Conservation (phyloP, 176 grass and related monocot genomes). For the Olyra latifolia region DNA sequence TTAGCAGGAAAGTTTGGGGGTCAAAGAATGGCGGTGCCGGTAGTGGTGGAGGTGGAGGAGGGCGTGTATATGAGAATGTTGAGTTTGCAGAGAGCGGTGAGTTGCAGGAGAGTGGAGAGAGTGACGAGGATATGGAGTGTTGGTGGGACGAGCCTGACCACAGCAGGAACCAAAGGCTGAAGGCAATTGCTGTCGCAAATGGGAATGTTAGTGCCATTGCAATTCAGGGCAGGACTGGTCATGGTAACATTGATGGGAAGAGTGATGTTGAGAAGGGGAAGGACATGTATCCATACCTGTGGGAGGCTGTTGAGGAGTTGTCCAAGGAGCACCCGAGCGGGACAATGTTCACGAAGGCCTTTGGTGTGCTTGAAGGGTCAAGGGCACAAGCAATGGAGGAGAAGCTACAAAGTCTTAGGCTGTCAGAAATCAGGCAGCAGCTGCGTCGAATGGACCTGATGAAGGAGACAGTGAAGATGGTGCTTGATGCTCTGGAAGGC, state of each 20-base stretch:
- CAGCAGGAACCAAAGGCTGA: neutral
- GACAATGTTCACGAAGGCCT: slow-evolving; percentile 36
- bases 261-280: slow-evolving; percentile 33
- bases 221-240: neutral
- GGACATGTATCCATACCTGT: slow-evolving; percentile 38
- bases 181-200: slow-evolving; percentile 1
- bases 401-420: slow-evolving; percentile 48
- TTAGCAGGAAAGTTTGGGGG: slow-evolving; percentile 52
- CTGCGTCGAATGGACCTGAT: slow-evolving; percentile 51
- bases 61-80: slow-evolving; percentile 1
- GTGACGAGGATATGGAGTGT: slow-evolving; percentile 35
- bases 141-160: neutral
- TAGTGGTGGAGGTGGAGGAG: neutral
- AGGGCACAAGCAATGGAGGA: slow-evolving; percentile 50
- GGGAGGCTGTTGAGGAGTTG: slow-evolving; percentile 45
- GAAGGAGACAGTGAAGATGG: slow-evolving; percentile 47
- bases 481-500: slow-evolving; percentile 43
- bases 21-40: neutral
- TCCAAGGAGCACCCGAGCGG: slow-evolving; percentile 42
- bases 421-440: slow-evolving; percentile 48
- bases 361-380: slow-evolving; percentile 40
- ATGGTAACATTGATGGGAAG: neutral
- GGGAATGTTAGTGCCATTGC: neutral
- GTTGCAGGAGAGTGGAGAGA: slow-evolving; percentile 36
- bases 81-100: slow-evolving; percentile 27